Conservation (phyloP, 2,329 filamentous ascomycete species). For the Xylariaceae sp. region DNA sequence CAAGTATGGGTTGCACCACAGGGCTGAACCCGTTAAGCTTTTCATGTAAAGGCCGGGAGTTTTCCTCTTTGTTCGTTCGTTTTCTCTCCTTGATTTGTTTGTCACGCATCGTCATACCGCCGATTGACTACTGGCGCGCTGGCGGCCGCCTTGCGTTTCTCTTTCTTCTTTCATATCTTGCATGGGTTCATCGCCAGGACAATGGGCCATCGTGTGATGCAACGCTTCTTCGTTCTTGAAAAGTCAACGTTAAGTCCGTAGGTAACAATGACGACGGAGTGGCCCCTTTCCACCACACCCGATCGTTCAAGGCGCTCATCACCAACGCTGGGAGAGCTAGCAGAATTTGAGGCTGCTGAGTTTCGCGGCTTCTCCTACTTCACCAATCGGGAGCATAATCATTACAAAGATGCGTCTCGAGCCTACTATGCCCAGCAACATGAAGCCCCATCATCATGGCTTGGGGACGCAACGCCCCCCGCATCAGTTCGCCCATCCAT, state of each 20-base stretch:
- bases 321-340: conserved; percentile 6
- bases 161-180: conserved; percentile 12
- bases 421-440: conserved; percentile 25
- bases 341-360: conserved; percentile 20
- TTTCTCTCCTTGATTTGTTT: conserved; percentile 1
- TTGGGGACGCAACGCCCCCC: conserved; percentile 31
- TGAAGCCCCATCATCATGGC: conserved; percentile 27
- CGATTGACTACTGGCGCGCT: conserved; percentile 11
- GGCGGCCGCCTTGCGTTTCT: conserved; percentile 25
- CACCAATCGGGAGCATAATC: conserved; percentile 31
- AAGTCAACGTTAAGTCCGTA: conserved; percentile 12
- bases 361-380: conserved; percentile 33
- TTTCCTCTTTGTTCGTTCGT: conserved; percentile 2
- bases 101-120: conserved; percentile 3
- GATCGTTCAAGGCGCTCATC: conserved; percentile 17
- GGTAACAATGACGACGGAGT: conserved; percentile 23
- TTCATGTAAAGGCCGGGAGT: conserved; percentile 8
- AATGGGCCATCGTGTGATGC: conserved; percentile 21
- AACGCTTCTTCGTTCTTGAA: background rate
- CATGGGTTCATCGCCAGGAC: background rate
- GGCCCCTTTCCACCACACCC: conserved; percentile 13
- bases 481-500: conserved; percentile 21
- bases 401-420: conserved; percentile 27
- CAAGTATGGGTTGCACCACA: conserved; percentile 7
- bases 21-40: conserved; percentile 5